A percentile compares a stretch with the other conserved stretches of the same genome.
Evolutionary conservation across 345 rosid species (phyloP).

Genomic region (Gossypium turneri): DNA sequence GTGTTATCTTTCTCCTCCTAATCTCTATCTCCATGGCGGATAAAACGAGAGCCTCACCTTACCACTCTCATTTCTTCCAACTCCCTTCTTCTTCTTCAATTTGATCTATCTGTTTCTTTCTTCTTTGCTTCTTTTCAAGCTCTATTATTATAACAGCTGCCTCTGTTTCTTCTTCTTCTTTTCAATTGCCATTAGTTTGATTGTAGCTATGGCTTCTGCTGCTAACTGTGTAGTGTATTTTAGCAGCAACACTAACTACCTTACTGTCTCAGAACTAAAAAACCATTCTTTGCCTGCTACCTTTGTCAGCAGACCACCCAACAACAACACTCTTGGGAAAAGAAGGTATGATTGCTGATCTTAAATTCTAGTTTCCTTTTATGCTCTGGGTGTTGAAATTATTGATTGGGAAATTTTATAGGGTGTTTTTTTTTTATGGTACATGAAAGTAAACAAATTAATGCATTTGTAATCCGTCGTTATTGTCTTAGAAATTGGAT

Average conservation of each 20-base stretch:
- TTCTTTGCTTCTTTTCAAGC: not conserved
- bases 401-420: not conserved
- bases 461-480: not conserved
- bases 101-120: not conserved
- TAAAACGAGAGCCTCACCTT: constrained; percentile 11
- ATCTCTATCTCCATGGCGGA: constrained; percentile 18
- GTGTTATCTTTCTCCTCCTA: not conserved
- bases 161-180: not conserved
- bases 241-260: not conserved
- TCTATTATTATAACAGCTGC: not conserved
- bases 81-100: not conserved
- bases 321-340: constrained; percentile 19
- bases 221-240: constrained; percentile 25
- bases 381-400: not conserved
- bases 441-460: not conserved
- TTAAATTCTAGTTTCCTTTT: not conserved
- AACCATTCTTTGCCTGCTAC: constrained; percentile 11
- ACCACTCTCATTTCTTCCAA: not conserved
- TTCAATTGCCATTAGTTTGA: constrained; percentile 26
- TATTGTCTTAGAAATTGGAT: not conserved
- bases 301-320: constrained; percentile 15
- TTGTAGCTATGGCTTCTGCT: constrained; percentile 41
- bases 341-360: constrained; percentile 30
- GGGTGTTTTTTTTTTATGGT: not conserved
- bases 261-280: constrained; percentile 22